These are phyloP conservation scores for Atkinsonella texensis DNA, from an alignment of 2,329 filamentous ascomycete genomes.

Conservation along the genomic window DNA sequence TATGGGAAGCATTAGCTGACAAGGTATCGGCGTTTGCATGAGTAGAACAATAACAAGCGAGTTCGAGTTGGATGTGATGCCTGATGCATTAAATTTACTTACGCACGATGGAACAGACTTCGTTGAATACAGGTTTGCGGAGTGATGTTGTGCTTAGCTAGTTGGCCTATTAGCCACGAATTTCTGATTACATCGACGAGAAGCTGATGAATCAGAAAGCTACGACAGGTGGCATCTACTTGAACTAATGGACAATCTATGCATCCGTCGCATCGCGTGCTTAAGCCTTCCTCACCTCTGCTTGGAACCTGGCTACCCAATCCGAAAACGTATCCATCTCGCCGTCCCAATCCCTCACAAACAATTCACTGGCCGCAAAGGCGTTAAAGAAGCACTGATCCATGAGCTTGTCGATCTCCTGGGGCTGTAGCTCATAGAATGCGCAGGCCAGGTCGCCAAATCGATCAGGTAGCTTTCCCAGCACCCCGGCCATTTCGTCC, in stretches of 20 bases:
- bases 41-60: background rate
- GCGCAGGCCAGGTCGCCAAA: conserved; percentile 59
- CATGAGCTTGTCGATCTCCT: conserved; percentile 46
- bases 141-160: too few species aligned
- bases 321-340: conserved; percentile 63
- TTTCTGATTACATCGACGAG: too few species aligned
- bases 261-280: too few species aligned
- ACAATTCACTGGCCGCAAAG: conserved; percentile 39
- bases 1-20: background rate
- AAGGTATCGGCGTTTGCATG: background rate
- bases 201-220: too few species aligned
- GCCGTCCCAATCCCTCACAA: conserved; percentile 50
- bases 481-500: conserved; percentile 42
- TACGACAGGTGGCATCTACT: too few species aligned
- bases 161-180: too few species aligned
- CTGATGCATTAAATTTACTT: background rate
- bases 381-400: conserved; percentile 49
- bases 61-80: background rate
- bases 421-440: conserved; percentile 58
- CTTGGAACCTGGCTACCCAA: conserved; percentile 54
- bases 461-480: conserved; percentile 50
- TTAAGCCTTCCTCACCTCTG: conserved; percentile 34
- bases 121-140: background rate
- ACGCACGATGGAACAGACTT: background rate
- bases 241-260: too few species aligned